phyloP scores from a whole-genome alignment of 768 basidiomycete species.

The Brasilioporus rufonigricans region DNA sequence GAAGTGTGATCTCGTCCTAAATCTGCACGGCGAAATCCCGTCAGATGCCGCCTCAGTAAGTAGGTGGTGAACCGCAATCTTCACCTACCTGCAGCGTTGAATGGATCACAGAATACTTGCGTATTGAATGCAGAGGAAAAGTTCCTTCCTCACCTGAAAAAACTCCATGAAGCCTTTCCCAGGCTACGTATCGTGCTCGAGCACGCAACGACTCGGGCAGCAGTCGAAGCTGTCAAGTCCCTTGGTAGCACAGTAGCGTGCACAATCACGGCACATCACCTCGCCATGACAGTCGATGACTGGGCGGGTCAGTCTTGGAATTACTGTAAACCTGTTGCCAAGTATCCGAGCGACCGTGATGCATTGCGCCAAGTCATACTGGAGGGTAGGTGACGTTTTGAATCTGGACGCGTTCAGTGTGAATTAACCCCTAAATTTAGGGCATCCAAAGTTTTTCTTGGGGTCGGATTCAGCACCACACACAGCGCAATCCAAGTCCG shows the following conservation, averaged over 20 bases:
- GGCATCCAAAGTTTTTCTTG: conserved; percentile 94
- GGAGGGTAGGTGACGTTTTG: conserved; percentile 50
- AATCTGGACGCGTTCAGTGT: not conserved
- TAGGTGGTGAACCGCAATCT: not conserved
- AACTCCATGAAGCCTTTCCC: conserved; percentile 82
- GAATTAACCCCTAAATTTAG: conserved; percentile 34
- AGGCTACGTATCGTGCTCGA: conserved; percentile 92
- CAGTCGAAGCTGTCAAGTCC: conserved; percentile 80
- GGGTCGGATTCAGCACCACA: conserved; percentile 98
- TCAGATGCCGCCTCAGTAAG: conserved; percentile 67
- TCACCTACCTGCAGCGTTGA: not conserved
- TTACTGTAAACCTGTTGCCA: conserved; percentile 98
- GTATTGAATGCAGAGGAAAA: conserved; percentile 89
- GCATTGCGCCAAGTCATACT: conserved; percentile 76
- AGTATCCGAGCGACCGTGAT: conserved; percentile 87
- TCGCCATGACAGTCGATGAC: conserved; percentile 90
- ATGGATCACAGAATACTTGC: conserved; percentile 67
- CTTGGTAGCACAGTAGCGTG: conserved; percentile 86
- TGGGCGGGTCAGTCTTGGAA: conserved; percentile 96
- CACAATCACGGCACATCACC: conserved; percentile 96
- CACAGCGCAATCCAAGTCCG: conserved; percentile 63
- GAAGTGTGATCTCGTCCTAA: conserved; percentile 89
- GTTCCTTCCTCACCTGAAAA: conserved; percentile 85
- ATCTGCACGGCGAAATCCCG: conserved; percentile 96
- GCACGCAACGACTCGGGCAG: conserved; percentile 92